Conservation (phyloP, 108 stramenopile genomes). For the Nannochloropsis oceanica region DNA sequence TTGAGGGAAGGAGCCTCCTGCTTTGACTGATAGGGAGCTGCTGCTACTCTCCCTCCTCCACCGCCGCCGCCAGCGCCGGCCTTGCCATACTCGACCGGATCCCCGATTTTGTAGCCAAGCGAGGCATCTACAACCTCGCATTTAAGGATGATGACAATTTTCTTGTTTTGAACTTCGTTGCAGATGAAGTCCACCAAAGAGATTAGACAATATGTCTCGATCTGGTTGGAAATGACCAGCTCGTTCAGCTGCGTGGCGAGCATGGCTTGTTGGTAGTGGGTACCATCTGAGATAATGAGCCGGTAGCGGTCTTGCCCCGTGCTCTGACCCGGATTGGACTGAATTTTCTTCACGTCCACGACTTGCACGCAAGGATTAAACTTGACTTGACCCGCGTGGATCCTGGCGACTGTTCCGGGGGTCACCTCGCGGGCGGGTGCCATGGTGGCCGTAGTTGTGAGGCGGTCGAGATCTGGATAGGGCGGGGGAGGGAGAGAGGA, state of each 20-base stretch:
- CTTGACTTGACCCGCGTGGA: background rate
- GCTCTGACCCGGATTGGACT: background rate
- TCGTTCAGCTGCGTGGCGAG: conserved; percentile 70
- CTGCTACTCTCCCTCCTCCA: background rate
- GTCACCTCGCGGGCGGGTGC: background rate
- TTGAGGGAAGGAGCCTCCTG: background rate
- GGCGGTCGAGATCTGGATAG: background rate
- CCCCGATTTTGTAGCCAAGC: background rate
- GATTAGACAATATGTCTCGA: conserved; percentile 43
- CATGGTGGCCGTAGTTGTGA: background rate
- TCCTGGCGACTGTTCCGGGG: background rate
- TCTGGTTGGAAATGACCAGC: conserved; percentile 38
- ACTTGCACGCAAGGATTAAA: conserved; percentile 16
- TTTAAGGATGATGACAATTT: conserved; percentile 54
- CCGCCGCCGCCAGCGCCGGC: background rate
- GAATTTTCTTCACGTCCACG: conserved; percentile 29
- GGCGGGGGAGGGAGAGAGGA: background rate
- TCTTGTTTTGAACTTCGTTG: conserved; percentile 55
- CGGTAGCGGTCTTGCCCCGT: conserved; percentile 24
- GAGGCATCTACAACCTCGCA: conserved; percentile 27
- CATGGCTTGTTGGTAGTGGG: conserved; percentile 64
- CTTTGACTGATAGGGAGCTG: background rate
- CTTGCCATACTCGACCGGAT: background rate
- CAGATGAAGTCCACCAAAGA: conserved; percentile 51
- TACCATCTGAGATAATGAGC: conserved; percentile 61